These are phyloP conservation scores for Cyclostephanos invisitatus DNA, from an alignment of 108 stramenopile species.

Conservation along the genomic window DNA sequence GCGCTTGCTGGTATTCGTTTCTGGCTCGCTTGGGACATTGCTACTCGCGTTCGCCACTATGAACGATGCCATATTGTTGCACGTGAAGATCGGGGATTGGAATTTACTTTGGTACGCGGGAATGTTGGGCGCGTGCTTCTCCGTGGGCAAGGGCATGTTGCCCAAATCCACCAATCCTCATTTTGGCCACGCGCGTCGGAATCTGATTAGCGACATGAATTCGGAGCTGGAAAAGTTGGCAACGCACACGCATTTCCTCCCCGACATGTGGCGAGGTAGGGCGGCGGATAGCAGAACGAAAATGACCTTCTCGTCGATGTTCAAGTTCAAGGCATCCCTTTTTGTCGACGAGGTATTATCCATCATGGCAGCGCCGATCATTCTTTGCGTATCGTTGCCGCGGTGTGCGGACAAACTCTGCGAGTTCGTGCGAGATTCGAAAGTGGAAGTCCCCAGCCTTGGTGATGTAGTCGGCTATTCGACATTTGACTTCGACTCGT, in stretches of 20 bases:
- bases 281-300: conserved; percentile 69
- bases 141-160: conserved; percentile 74
- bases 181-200: conserved; percentile 51
- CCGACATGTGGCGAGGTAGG: conserved; percentile 78
- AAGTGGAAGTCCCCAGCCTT: conserved; percentile 76
- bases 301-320: conserved; percentile 65
- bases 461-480: conserved; percentile 92
- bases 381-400: conserved; percentile 86
- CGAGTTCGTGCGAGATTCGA: conserved; percentile 78
- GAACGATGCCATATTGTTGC: conserved; percentile 92
- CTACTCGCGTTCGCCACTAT: conserved; percentile 86
- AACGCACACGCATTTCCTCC: conserved; percentile 89
- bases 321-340: conserved; percentile 86
- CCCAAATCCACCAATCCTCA: conserved; percentile 59
- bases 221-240: conserved; percentile 65
- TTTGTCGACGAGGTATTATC: conserved; percentile 77
- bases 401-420: conserved; percentile 82
- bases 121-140: conserved; percentile 78
- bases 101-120: conserved; percentile 95
- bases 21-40: conserved; percentile 91
- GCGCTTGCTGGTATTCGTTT: conserved; percentile 85
- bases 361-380: conserved; percentile 87
- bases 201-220: conserved; percentile 74
- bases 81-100: conserved; percentile 89
- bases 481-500: conserved; percentile 91